A percentile compares a stretch with the other conserved stretches of the same genome.
phyloP scores from a whole-genome alignment of 2,329 filamentous ascomycete species.

The Drechslerella coelobrocha region DNA sequence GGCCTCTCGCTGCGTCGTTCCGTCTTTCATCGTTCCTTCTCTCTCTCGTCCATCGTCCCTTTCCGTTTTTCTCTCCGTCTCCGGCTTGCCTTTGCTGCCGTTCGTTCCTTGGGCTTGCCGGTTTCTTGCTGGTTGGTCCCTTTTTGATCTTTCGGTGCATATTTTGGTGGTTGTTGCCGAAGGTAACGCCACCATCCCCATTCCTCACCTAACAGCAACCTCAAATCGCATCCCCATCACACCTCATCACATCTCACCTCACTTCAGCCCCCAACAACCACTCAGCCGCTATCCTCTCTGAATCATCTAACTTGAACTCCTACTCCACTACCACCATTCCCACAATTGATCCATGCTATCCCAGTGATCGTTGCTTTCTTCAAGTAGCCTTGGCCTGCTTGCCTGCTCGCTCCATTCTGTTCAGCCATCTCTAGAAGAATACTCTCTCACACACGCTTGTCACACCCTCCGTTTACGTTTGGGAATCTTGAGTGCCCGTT shows the following conservation, averaged over 20 bases:
- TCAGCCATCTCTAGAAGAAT: conserved; percentile 1
- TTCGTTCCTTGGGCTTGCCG: conserved; percentile 20
- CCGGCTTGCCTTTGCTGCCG: conserved; percentile 4
- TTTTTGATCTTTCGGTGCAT: conserved; percentile 33
- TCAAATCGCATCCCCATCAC: background rate
- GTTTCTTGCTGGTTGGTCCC: conserved; percentile 18
- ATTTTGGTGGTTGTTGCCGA: conserved; percentile 40
- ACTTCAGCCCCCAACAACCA: conserved; percentile 1
- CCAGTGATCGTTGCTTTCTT: background rate
- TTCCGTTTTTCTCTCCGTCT: conserved; percentile 22
- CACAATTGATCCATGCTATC: conserved; percentile 26
- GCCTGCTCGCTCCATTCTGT: background rate
- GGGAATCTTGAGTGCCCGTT: conserved; percentile 31
- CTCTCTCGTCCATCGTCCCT: background rate
- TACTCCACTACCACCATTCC: conserved; percentile 11
- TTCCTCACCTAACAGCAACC: conserved; percentile 16
- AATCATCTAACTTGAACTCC: background rate
- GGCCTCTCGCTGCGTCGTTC: background rate
- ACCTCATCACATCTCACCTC: background rate
- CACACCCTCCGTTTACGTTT: conserved; percentile 14
- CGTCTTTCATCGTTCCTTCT: background rate
- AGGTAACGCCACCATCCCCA: conserved; percentile 37
- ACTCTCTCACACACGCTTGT: conserved; percentile 10
- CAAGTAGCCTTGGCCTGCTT: background rate
- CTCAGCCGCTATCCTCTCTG: conserved; percentile 11